Percentiles rank a stretch among this genome's conserved stretches.
These are phyloP conservation scores for Buddleja alternifolia DNA, from an alignment of 257 asterid genomes.

Conservation along the genomic window DNA sequence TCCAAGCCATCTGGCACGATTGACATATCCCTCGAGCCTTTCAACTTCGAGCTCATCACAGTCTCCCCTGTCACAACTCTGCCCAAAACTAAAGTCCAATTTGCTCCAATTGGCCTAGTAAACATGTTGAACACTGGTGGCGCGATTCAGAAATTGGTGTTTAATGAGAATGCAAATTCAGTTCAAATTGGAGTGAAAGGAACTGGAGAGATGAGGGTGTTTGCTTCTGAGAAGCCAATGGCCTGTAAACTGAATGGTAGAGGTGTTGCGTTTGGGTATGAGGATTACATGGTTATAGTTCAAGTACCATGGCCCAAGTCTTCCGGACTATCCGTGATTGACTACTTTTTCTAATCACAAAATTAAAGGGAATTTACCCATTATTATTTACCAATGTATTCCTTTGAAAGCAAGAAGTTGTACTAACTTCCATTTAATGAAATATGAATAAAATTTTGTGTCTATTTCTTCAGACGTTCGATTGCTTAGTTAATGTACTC, in stretches of 20 bases:
- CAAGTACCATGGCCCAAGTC: slow-evolving; percentile 67
- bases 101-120: slow-evolving; percentile 68
- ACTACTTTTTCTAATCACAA: slow-evolving; percentile 52
- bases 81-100: slow-evolving; percentile 35
- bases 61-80: slow-evolving; percentile 49
- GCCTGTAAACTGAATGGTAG: slow-evolving; percentile 51
- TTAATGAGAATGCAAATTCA: slow-evolving; percentile 29
- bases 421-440: slow-evolving; percentile 29
- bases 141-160: slow-evolving; percentile 50
- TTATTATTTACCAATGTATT: slow-evolving; percentile 29
- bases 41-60: slow-evolving; percentile 65
- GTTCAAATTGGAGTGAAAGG: slow-evolving; percentile 66
- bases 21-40: slow-evolving; percentile 58
- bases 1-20: slow-evolving; percentile 46
- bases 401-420: slow-evolving; percentile 28
- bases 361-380: background rate
- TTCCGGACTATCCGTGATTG: slow-evolving; percentile 51
- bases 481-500: background rate
- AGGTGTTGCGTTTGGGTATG: slow-evolving; percentile 48
- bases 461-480: background rate
- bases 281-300: slow-evolving; percentile 45
- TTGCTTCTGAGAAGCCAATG: slow-evolving; percentile 61
- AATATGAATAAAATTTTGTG: slow-evolving; percentile 35
- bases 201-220: slow-evolving; percentile 72
- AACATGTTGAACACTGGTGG: slow-evolving; percentile 83